Percentiles rank a stretch among this genome's conserved stretches.
Conservation (phyloP, 2,329 filamentous ascomycete genomes). For the Pseudogymnoascus sp. region DNA sequence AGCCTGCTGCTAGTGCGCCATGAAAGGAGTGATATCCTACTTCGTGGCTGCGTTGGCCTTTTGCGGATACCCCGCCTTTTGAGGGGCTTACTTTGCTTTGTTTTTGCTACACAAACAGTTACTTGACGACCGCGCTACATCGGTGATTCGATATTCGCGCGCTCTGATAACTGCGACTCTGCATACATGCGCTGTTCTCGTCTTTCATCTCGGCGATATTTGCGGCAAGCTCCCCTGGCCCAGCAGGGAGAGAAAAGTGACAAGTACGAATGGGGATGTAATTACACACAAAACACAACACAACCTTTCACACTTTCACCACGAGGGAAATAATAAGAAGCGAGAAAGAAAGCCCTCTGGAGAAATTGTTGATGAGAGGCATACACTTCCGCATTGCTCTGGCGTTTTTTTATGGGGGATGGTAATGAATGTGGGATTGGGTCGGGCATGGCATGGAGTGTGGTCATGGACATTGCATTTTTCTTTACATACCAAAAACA, state of each 20-base stretch:
- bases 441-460: background rate
- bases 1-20: background rate
- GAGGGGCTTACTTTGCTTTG: background rate
- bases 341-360: background rate
- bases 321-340: background rate
- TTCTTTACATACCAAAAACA: slow-evolving; percentile 4
- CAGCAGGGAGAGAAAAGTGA: background rate
- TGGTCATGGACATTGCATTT: background rate
- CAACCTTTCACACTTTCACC: background rate
- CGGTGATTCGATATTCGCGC: slow-evolving; percentile 8
- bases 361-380: background rate
- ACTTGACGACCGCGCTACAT: background rate
- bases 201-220: background rate
- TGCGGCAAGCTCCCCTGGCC: background rate
- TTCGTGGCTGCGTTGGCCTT: background rate
- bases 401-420: background rate
- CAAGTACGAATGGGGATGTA: background rate
- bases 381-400: background rate
- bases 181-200: background rate
- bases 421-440: background rate
- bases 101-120: background rate
- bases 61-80: background rate
- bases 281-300: background rate
- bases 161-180: background rate
- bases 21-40: slow-evolving; percentile 7